phyloP scores from a whole-genome alignment of 2,329 filamentous ascomycete species.

The Acrodontium crateriforme region DNA sequence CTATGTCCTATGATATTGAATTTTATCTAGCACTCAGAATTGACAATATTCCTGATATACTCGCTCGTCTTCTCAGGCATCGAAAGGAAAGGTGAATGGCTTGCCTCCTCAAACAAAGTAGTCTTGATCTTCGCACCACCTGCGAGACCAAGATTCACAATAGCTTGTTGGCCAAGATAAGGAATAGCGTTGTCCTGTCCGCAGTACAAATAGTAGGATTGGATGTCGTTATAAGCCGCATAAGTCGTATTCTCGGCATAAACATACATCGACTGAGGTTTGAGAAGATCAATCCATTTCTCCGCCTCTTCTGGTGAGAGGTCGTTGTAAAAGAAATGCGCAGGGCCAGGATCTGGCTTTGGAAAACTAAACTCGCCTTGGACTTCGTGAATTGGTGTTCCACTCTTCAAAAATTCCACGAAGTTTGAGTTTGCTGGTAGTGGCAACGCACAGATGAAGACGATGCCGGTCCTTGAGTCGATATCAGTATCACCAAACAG shows the following conservation, averaged over 20 bases:
- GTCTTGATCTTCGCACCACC: slow-evolving; percentile 3
- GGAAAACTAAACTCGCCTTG: slow-evolving; percentile 1
- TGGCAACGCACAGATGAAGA: slow-evolving; percentile 6
- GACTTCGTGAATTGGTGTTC: not conserved
- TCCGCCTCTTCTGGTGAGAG: slow-evolving; percentile 13
- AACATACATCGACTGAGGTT: slow-evolving; percentile 1
- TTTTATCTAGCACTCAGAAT: no score
- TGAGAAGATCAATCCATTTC: slow-evolving; percentile 7
- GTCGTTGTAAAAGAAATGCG: slow-evolving; percentile 26
- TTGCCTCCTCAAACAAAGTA: slow-evolving; percentile 3
- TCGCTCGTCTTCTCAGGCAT: slow-evolving; percentile 6
- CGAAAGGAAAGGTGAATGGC: slow-evolving; percentile 10
- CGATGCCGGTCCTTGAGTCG: no score
- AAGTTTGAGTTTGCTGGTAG: no score
- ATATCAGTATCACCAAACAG: no score
- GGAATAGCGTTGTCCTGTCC: slow-evolving; percentile 22
- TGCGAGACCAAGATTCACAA: slow-evolving; percentile 9
- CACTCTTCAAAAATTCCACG: not conserved
- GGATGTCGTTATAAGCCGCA: slow-evolving; percentile 23
- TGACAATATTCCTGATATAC: slow-evolving; percentile 7
- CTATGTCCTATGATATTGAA: no score
- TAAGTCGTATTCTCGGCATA: slow-evolving; percentile 11
- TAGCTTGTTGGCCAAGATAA: slow-evolving; percentile 17
- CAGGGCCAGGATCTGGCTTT: slow-evolving; percentile 2
- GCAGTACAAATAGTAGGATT: slow-evolving; percentile 24